Percentiles rank a stretch among this genome's conserved stretches.
Conservation (phyloP, 768 basidiomycete species). For the Amyloporia xantha region DNA sequence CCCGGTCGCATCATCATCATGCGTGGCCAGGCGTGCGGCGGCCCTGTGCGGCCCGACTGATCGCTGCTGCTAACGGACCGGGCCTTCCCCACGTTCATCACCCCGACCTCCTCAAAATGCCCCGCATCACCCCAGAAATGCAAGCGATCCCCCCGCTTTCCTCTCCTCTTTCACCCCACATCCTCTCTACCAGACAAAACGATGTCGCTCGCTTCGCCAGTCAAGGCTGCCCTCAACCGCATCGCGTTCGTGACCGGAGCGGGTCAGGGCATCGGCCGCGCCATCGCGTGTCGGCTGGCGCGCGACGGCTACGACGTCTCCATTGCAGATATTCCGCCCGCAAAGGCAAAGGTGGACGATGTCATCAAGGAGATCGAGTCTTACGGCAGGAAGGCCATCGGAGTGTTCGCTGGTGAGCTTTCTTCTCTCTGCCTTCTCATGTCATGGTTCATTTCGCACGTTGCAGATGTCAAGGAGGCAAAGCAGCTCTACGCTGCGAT, state of each 20-base stretch:
- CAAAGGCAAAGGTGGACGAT: slow-evolving; percentile 18
- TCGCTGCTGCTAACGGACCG: too few relatives aligned
- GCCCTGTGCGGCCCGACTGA: too few relatives aligned
- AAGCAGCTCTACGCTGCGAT: slow-evolving; percentile 25
- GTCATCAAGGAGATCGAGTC: slow-evolving; percentile 25
- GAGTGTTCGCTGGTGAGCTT: slow-evolving; percentile 20
- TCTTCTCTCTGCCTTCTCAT: background rate
- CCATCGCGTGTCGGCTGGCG: slow-evolving; percentile 41
- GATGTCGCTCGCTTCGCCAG: slow-evolving; percentile 13
- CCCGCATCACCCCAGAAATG: background rate
- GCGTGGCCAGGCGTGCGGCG: too few relatives aligned
- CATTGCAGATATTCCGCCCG: slow-evolving; percentile 36
- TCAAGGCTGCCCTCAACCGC: slow-evolving; percentile 24
- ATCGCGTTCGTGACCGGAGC: slow-evolving; percentile 40
- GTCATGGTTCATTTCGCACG: background rate
- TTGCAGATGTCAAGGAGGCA: slow-evolving; percentile 22
- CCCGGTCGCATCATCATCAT: too few relatives aligned
- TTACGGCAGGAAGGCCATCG: slow-evolving; percentile 25
- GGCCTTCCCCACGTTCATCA: background rate
- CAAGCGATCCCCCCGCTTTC: background rate
- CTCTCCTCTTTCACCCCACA: background rate
- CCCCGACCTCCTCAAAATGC: background rate
- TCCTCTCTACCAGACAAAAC: background rate
- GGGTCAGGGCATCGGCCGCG: slow-evolving; percentile 42
- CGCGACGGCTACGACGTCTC: slow-evolving; percentile 40